A percentile compares a stretch with the other conserved stretches of the same genome.
Conservation (phyloP, 2,329 filamentous ascomycete species). For the Cercospora brassicicola region DNA sequence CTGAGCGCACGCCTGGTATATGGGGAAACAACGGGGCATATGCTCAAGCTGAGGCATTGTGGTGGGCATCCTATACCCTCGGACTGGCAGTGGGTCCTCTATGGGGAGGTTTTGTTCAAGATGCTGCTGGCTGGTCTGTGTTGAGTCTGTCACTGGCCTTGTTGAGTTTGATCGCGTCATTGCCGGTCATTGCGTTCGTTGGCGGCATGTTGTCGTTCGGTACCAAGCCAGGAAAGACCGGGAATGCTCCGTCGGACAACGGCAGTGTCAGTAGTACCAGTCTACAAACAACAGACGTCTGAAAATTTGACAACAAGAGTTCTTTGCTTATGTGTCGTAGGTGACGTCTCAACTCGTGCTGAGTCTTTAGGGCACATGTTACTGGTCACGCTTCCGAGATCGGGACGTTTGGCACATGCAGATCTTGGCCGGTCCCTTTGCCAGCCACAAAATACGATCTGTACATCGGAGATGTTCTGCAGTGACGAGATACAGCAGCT, state of each 20-base stretch:
- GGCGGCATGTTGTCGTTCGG: neutral
- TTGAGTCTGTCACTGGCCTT: slow-evolving; percentile 5
- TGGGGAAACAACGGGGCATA: neutral
- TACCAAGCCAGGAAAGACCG: neutral
- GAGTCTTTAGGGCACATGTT: neutral
- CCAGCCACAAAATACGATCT: neutral
- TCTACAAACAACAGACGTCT: neutral
- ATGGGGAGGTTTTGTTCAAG: slow-evolving; percentile 11
- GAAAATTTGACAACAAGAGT: neutral
- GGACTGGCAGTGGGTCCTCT: slow-evolving; percentile 10
- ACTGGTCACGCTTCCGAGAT: neutral
- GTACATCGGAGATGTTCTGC: neutral
- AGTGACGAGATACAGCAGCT: neutral
- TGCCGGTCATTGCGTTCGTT: neutral
- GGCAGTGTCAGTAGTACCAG: neutral
- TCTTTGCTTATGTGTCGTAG: neutral
- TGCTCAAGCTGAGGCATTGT: slow-evolving; percentile 11
- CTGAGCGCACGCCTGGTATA: neutral
- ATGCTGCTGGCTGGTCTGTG: slow-evolving; percentile 10
- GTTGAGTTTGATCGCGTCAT: neutral
- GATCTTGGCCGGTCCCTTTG: neutral
- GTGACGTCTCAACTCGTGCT: neutral
- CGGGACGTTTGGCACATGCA: neutral
- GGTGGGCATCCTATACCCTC: slow-evolving; percentile 5
- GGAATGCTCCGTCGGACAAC: neutral